Evolutionary conservation across 2,329 filamentous ascomycete genomes (phyloP), one percentile per base, ranked within the genome.

Genomic region (Cordyceps fumosorosea): DNA sequence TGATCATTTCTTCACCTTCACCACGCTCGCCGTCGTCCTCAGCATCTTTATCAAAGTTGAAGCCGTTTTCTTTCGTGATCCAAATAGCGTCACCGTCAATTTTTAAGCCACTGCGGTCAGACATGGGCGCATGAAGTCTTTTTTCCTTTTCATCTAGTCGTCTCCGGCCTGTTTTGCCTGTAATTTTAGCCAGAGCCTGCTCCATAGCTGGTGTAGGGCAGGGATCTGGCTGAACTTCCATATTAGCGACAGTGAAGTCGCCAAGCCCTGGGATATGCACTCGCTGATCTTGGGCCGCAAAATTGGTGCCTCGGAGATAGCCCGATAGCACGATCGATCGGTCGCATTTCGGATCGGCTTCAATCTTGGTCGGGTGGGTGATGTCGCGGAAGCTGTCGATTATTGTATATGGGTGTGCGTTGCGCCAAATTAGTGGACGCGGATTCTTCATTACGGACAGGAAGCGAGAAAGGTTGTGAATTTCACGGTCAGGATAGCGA

Each of bases 401-500:
- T 60, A 99, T 80, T 63, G 91, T 87, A 74, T 99, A 99, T 5
- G 93, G 93, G 79, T 99, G 95, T 1, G 91, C 89, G 73, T 99
- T 99, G 64, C 96, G 85, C 93, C 95, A 99, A 48, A 99, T 82
- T 34, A 99, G 80, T n/a, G 95, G 95, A 63, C 95, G 84, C 5
- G 96, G 93, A 72, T 96, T 99, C 81, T 99, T 99, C 96, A 99
- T 99, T 67, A 99, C 92, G 22, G 91, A 96, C 67, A 99, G 81
- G 74, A 99, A 99, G 61, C 96, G 86, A 16, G 91, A 96, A 60
- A 99, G 76, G 71, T 99, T 99, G 77, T 98, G 90, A 18, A 99
- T 87, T 76, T 99, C 96, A 66, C 96, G 87, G 74, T 99, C 95
- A 0, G 95, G 96, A 70, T 99, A 99, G 66, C 95, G 84, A 48